These are phyloP conservation scores for Chaetomiaceae sp. DNA, from an alignment of 2,329 filamentous ascomycete species.

Conservation along the genomic window DNA sequence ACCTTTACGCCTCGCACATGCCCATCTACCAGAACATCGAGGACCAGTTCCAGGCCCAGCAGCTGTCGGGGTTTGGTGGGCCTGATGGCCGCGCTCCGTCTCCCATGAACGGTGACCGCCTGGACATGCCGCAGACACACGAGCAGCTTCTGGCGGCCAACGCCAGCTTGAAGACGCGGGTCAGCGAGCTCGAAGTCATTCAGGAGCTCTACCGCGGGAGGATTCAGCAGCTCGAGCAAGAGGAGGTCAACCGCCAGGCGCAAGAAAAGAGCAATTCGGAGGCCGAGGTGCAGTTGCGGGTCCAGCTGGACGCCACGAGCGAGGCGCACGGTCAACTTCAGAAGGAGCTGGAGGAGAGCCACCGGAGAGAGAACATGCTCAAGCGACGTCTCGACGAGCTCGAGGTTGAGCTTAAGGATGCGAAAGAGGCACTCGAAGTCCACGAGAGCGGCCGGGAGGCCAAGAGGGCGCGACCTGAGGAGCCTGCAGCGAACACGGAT, in stretches of 20 bases:
- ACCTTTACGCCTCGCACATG: conserved; percentile 61
- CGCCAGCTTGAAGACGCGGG: conserved; percentile 84
- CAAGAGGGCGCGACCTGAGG: conserved; percentile 30
- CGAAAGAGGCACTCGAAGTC: conserved; percentile 24
- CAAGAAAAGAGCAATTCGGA: conserved; percentile 45
- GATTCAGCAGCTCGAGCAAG: conserved; percentile 64
- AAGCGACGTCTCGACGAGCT: conserved; percentile 78
- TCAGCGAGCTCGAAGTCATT: conserved; percentile 92
- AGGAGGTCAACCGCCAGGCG: conserved; percentile 38
- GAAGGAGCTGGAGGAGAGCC: conserved; percentile 66
- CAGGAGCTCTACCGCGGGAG: conserved; percentile 74
- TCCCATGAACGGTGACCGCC: conserved; percentile 52
- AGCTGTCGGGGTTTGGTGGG: conserved; percentile 46
- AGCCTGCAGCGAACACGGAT: conserved; percentile 6
- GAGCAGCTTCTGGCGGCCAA: conserved; percentile 76
- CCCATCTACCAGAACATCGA: conserved; percentile 75
- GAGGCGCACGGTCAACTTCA: conserved; percentile 43
- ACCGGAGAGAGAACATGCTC: conserved; percentile 71
- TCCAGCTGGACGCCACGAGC: conserved; percentile 45
- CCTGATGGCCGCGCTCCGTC: conserved; percentile 46
- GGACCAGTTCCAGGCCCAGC: conserved; percentile 56
- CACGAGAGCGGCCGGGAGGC: conserved; percentile 26
- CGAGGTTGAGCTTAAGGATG: conserved; percentile 51
- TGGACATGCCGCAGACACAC: conserved; percentile 68
- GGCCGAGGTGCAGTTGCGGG: conserved; percentile 51